Base-by-base conservation (phyloP, 2,329 filamentous ascomycete species). In the Aspergillus fumigatiaffinis region DNA sequence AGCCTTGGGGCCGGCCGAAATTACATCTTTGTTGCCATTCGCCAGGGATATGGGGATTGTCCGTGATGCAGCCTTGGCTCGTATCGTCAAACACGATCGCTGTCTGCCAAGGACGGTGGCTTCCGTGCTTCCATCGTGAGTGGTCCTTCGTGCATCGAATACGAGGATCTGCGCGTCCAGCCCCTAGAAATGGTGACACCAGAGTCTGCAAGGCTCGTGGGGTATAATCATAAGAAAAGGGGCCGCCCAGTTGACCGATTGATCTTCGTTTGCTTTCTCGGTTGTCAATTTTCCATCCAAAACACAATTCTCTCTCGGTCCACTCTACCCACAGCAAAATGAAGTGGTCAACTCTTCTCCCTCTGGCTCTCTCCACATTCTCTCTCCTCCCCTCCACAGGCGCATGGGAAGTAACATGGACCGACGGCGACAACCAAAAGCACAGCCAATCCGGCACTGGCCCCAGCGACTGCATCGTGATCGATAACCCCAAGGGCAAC, bases 391-490 rank as follows among this genome's bases (percentile, higher is more conserved):
- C 54, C 21, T 41, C 44, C n/a, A 20, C 41, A 20, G 28, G 26
- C 9, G 58, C 58, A 38, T 60, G 58, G 58, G 44, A 57, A 49
- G 35, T 60, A 3, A 55, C 52, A 49, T 60, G 58, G 58, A 53
- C 51, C 23, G 55, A 53, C 32, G 9, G 55, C 17, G 38, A 57
- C 50, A 50, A 42, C n/a, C 51, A 53, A 21, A 12, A 51, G 12
- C 58, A 60, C 26, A 50, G 21, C 23, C 42, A 46, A 23, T 53
- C 52, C 6, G 58, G 58, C 14, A 50, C 53, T 3, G 58, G 58
- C 14, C 55, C 58, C 17, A 60, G 55, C 28, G 52, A 53, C 23
- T 60, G 58, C 25, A 60, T 60, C 41, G 28, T 26, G 23, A 57
- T 60, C 29, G 29, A 60, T 38, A 57, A 60, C 50, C 52, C 55